phyloP scores from a whole-genome alignment of 345 rosid species.

The Pistacia vera region DNA sequence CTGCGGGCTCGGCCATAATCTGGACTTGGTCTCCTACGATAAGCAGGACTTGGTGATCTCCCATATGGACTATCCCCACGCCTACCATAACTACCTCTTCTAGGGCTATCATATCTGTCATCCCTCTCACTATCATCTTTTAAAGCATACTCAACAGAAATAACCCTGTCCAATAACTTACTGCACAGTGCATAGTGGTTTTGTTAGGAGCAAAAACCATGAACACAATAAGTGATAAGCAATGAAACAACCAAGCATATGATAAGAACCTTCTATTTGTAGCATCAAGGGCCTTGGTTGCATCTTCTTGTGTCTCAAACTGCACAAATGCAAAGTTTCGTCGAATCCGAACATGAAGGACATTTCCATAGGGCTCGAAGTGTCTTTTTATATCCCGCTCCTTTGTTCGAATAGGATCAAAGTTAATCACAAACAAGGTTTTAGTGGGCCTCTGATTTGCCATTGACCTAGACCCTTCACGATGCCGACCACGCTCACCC shows the following conservation, averaged over 20 bases:
- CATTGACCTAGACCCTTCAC: conserved; percentile 56
- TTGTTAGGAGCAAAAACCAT: conserved; percentile 1
- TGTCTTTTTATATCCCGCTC: conserved; percentile 75
- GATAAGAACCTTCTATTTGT: conserved; percentile 67
- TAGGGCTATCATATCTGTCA: conserved; percentile 62
- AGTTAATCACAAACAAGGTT: conserved; percentile 85
- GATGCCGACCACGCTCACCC: conserved; percentile 78
- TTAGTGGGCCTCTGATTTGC: conserved; percentile 78
- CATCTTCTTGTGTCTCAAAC: conserved; percentile 81
- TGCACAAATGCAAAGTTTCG: conserved; percentile 85
- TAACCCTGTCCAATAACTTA: conserved; percentile 76
- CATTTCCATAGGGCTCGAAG: conserved; percentile 80
- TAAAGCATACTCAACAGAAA: conserved; percentile 88
- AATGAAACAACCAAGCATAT: background rate
- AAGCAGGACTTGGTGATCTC: conserved; percentile 75
- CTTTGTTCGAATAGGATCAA: conserved; percentile 72
- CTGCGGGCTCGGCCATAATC: conserved; percentile 76
- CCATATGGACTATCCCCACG: conserved; percentile 43
- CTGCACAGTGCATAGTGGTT: conserved; percentile 37
- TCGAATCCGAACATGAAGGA: conserved; percentile 68
- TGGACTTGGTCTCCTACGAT: conserved; percentile 71
- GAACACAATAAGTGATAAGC: background rate
- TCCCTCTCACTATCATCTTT: conserved; percentile 77
- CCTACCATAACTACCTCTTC: conserved; percentile 52
- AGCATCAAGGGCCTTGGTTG: conserved; percentile 76